Conservation (phyloP, 2,329 filamentous ascomycete genomes). For the Ascochyta pisi region DNA sequence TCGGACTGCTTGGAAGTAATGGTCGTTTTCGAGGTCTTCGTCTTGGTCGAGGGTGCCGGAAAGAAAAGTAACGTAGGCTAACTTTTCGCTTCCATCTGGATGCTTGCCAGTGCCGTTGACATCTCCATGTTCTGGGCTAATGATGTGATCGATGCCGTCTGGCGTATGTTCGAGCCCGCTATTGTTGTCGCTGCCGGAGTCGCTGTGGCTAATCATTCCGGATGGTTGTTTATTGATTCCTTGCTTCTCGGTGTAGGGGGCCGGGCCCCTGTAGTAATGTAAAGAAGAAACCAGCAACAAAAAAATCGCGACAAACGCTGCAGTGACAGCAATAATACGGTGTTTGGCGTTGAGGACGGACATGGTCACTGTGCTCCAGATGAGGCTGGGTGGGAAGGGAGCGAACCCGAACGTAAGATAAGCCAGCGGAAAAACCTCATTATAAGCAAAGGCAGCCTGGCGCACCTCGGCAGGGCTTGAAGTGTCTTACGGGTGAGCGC, state of each 20-base stretch:
- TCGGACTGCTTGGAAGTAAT: conserved; percentile 37
- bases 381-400: too few species aligned
- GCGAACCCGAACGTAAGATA: too few species aligned
- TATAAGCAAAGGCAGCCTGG: too few species aligned
- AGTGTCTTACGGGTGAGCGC: too few species aligned
- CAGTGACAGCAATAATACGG: background rate
- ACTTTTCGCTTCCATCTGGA: conserved; percentile 18
- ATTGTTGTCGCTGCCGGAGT: background rate
- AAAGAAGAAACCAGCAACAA: background rate
- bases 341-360: too few species aligned
- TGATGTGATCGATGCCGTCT: background rate
- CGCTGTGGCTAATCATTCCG: background rate
- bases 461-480: too few species aligned
- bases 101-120: background rate
- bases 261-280: background rate
- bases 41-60: conserved; percentile 25
- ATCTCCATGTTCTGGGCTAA: background rate
- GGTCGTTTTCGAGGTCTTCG: conserved; percentile 34
- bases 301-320: background rate
- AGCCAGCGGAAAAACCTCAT: too few species aligned
- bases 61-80: conserved; percentile 37
- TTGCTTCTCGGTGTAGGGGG: background rate
- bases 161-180: conserved; percentile 2
- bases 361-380: too few species aligned
- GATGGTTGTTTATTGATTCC: background rate